Percentiles rank a stretch among this genome's conserved stretches.
These are phyloP conservation scores for Fusarium mexicanum DNA, from an alignment of 2,329 filamentous ascomycete genomes.

Conservation along the genomic window DNA sequence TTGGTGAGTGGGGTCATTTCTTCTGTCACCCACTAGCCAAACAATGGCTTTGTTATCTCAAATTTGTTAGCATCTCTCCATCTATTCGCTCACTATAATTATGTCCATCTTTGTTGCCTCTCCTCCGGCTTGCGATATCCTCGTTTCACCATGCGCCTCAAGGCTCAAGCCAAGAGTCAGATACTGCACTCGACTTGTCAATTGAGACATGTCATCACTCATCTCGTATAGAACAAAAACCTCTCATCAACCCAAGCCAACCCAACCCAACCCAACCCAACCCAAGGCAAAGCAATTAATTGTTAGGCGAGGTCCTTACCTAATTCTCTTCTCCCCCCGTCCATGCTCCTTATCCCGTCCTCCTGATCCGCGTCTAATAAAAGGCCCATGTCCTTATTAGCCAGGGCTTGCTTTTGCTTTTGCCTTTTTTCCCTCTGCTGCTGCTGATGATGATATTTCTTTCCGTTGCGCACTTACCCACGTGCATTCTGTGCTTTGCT, in stretches of 20 bases:
- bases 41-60: slow-evolving; percentile 21
- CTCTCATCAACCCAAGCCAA: not conserved
- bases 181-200: slow-evolving; percentile 6
- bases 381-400: slow-evolving; percentile 24
- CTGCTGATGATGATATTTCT: not conserved
- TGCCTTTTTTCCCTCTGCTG: not conserved
- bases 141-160: slow-evolving; percentile 21
- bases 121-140: slow-evolving; percentile 1
- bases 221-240: slow-evolving; percentile 18
- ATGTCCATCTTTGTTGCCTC: not conserved
- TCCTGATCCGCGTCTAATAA: slow-evolving; percentile 37
- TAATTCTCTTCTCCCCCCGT: not conserved
- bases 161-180: not conserved
- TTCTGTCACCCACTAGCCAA: not conserved
- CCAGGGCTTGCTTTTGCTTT: not conserved
- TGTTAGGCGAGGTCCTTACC: not conserved
- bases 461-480: slow-evolving; percentile 17
- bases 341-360: slow-evolving; percentile 25
- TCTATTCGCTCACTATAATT: slow-evolving; percentile 5
- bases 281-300: not conserved
- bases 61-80: not conserved
- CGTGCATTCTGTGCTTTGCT: not conserved
- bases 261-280: not conserved
- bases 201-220: slow-evolving; percentile 20
- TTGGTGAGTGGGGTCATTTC: too few relatives aligned